Conservation (phyloP, 306 rosid genomes). For the Trifolium dubium region DNA sequence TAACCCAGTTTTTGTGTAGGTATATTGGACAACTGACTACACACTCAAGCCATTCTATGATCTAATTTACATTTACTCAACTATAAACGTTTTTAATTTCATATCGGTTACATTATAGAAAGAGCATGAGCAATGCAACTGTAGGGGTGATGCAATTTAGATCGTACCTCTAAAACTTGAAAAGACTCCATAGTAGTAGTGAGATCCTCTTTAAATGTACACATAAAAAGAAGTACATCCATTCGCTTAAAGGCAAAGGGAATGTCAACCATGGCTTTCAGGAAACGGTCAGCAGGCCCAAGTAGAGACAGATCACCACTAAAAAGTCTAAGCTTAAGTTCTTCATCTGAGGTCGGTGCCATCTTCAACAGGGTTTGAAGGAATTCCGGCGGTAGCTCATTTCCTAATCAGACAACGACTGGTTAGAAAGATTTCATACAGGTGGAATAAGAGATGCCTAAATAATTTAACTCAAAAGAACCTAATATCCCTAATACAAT, state of each 20-base stretch:
- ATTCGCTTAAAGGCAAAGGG: constrained; percentile 86
- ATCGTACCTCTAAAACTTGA: constrained; percentile 72
- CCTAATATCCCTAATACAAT: constrained; percentile 18
- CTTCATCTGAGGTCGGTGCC: constrained; percentile 94
- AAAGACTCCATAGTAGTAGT: constrained; percentile 67
- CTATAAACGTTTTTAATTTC: constrained; percentile 6
- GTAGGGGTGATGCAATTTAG: constrained; percentile 21
- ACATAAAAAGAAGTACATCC: constrained; percentile 82
- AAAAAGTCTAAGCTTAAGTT: constrained; percentile 84
- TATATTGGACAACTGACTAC: background rate
- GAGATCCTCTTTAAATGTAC: constrained; percentile 80
- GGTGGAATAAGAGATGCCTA: constrained; percentile 27
- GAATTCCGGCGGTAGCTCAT: constrained; percentile 84
- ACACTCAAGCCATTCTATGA: background rate
- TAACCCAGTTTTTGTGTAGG: background rate
- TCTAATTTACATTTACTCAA: constrained; percentile 18
- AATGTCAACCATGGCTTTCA: constrained; percentile 74
- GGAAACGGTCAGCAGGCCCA: constrained; percentile 89
- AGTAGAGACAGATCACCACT: constrained; percentile 78
- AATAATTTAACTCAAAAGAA: constrained; percentile 27
- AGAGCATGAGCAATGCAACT: constrained; percentile 37
- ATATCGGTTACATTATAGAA: constrained; percentile 15
- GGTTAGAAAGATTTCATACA: constrained; percentile 39
- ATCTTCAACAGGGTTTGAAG: constrained; percentile 86
- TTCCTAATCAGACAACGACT: constrained; percentile 62